Evolutionary conservation across 345 rosid genomes (phyloP).

Genomic region (Limnanthes douglasii): DNA sequence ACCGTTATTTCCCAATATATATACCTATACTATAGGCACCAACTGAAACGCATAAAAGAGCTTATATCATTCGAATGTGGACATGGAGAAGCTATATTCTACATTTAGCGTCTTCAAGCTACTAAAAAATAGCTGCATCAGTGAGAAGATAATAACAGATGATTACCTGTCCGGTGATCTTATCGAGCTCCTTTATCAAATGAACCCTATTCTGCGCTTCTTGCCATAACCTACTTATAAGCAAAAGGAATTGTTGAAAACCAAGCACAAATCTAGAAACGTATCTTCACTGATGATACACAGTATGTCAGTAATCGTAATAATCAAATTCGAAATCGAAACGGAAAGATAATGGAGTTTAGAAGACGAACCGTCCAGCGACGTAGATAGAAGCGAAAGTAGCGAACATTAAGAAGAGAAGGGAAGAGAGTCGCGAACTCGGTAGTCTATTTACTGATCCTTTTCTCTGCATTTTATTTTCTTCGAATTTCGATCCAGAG

Average conservation of each 20-base stretch:
- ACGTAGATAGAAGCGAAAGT: constrained; percentile 56
- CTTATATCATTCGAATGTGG: not conserved
- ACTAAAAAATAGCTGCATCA: no score
- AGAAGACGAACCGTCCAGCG: constrained; percentile 52
- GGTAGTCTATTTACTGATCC: constrained; percentile 27
- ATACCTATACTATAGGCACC: no score
- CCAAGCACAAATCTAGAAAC: not conserved
- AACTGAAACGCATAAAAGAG: constrained; percentile 2
- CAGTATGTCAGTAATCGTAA: no score
- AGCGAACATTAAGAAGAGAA: constrained; percentile 58
- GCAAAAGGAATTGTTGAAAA: not conserved
- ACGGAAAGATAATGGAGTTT: not conserved
- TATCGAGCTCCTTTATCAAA: constrained; percentile 61
- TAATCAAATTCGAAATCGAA: not conserved
- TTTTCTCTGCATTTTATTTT: constrained; percentile 32
- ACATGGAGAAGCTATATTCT: no score
- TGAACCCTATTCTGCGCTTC: constrained; percentile 71
- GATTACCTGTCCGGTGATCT: constrained; percentile 59
- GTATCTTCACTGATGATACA: no score
- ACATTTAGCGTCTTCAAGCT: no score
- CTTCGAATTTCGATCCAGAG: no score
- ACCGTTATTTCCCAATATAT: not conserved
- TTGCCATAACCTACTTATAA: constrained; percentile 58
- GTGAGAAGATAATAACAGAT: not conserved
- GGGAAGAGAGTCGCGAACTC: constrained; percentile 33